A percentile compares a stretch with the other conserved stretches of the same genome.
These are phyloP conservation scores for Escovopsis sp. DNA, from an alignment of 2,329 filamentous ascomycete genomes.

Conservation along the genomic window DNA sequence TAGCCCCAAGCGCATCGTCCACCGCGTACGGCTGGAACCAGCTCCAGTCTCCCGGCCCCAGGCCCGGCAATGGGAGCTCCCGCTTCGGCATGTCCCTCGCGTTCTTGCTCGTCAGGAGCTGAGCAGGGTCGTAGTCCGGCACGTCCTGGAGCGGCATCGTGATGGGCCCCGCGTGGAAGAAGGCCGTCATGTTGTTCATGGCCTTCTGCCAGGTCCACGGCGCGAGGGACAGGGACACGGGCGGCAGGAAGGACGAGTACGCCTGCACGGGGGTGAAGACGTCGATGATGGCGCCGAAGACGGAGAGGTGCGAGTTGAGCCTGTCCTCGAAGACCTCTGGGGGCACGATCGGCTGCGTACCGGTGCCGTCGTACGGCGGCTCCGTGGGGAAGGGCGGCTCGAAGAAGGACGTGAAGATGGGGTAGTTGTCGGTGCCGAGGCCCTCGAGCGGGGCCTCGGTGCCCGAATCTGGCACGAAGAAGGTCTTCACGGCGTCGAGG, in stretches of 20 bases:
- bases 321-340: conserved; percentile 1
- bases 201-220: conserved; percentile 23
- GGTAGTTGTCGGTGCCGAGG: conserved; percentile 10
- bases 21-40: conserved; percentile 4
- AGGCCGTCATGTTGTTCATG: conserved; percentile 24
- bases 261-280: conserved; percentile 23
- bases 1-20: not conserved
- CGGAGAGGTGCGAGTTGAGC: conserved; percentile 6
- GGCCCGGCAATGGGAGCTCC: not conserved
- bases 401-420: conserved; percentile 13
- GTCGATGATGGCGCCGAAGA: conserved; percentile 21
- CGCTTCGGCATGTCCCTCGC: not conserved
- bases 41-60: conserved; percentile 3
- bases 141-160: conserved; percentile 4
- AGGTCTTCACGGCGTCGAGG: conserved; percentile 14
- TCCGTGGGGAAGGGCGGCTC: conserved; percentile 4
- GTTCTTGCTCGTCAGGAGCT: conserved; percentile 1
- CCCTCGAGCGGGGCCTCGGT: conserved; percentile 3
- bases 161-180: conserved; percentile 24
- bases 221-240: conserved; percentile 14
- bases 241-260: conserved; percentile 20
- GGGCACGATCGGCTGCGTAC: not conserved
- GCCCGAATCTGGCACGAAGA: conserved; percentile 8
- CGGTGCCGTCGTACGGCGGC: not conserved
- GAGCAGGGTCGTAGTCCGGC: not conserved